These are phyloP conservation scores for Austroboletus festivus DNA, from an alignment of 768 basidiomycete genomes.

Conservation along the genomic window DNA sequence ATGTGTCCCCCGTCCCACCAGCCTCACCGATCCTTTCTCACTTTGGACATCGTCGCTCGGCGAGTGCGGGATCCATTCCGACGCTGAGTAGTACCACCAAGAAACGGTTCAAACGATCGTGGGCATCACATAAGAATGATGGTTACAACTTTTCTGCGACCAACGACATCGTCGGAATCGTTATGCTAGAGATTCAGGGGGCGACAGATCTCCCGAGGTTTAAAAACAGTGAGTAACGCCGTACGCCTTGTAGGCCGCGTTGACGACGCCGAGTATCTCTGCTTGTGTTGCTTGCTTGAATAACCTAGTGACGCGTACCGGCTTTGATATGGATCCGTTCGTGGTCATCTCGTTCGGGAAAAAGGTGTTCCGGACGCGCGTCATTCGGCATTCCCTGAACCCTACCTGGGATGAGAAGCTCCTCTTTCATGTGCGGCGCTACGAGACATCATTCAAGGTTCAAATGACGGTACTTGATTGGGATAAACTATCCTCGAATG, in stretches of 20 bases:
- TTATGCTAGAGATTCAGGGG: conserved; percentile 86
- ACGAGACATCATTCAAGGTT: conserved; percentile 75
- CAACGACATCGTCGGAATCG: conserved; percentile 90
- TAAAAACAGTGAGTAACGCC: conserved; percentile 69
- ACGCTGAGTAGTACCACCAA: conserved; percentile 22
- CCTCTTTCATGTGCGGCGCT: conserved; percentile 88
- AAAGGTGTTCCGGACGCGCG: conserved; percentile 92
- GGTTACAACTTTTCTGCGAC: conserved; percentile 61
- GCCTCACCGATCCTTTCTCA: conserved; percentile 22
- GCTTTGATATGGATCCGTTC: conserved; percentile 98
- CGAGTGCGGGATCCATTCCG: conserved; percentile 30
- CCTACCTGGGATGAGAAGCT: conserved; percentile 95
- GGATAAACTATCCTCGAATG: conserved; percentile 91
- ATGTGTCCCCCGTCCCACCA: conserved; percentile 10
- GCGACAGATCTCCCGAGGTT: conserved; percentile 83
- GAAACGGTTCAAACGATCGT: conserved; percentile 40
- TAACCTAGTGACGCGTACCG: conserved; percentile 70
- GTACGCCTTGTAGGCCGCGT: neutral
- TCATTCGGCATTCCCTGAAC: conserved; percentile 79
- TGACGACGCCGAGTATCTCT: neutral
- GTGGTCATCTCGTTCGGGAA: conserved; percentile 95
- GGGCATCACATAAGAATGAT: conserved; percentile 34
- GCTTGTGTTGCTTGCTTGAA: neutral
- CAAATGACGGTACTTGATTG: conserved; percentile 89
- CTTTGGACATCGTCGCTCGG: conserved; percentile 31